Conservation (phyloP, 306 rosid genomes). For the Chamaecrista fasciculata region DNA sequence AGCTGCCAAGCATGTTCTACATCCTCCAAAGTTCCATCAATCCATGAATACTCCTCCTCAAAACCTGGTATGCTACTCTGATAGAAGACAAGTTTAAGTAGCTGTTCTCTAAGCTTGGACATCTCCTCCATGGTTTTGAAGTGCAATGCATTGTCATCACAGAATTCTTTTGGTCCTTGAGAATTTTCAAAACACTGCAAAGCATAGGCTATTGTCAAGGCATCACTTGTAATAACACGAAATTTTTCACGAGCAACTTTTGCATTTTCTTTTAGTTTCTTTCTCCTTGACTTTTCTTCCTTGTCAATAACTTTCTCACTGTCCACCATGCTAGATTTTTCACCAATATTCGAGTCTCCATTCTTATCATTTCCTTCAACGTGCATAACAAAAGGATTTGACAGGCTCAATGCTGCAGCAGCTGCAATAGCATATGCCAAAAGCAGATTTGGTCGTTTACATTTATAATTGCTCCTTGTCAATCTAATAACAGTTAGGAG, state of each 20-base stretch:
- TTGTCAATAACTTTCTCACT: conserved; percentile 38
- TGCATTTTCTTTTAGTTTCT: conserved; percentile 64
- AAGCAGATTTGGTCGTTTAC: conserved; percentile 51
- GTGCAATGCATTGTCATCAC: conserved; percentile 65
- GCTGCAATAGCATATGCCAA: conserved; percentile 79
- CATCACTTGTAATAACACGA: conserved; percentile 72
- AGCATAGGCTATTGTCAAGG: conserved; percentile 67
- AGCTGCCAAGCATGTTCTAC: conserved; percentile 63
- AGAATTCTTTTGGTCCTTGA: conserved; percentile 48
- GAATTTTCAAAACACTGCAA: conserved; percentile 80
- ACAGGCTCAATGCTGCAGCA: conserved; percentile 85
- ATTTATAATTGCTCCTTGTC: conserved; percentile 47
- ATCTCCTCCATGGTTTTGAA: conserved; percentile 93
- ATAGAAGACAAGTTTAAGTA: conserved; percentile 64
- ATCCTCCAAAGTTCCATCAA: conserved; percentile 59
- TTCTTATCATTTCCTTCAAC: conserved; percentile 56
- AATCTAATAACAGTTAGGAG: conserved; percentile 66
- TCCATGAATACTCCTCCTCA: conserved; percentile 63
- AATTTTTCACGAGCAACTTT: conserved; percentile 62
- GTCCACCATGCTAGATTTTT: conserved; percentile 29
- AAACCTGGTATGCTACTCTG: conserved; percentile 43
- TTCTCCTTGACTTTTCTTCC: conserved; percentile 51
- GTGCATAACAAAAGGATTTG: conserved; percentile 69
- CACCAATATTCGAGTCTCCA: conserved; percentile 40
- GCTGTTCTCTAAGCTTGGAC: conserved; percentile 83